These are phyloP conservation scores for Leucocoprinus birnbaumii DNA, from an alignment of 768 basidiomycete species.

Conservation along the genomic window DNA sequence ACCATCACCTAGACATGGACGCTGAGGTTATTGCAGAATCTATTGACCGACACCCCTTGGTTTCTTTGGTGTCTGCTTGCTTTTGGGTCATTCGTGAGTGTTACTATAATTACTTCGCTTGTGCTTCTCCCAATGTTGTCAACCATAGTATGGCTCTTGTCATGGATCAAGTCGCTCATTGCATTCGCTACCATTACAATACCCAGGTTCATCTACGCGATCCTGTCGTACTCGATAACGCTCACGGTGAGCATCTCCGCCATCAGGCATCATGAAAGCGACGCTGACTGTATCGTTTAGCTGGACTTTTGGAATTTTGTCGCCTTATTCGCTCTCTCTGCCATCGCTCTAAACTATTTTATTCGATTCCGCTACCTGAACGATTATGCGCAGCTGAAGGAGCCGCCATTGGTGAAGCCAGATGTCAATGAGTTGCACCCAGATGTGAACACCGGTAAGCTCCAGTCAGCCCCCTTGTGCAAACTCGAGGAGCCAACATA, in stretches of 20 bases:
- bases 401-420: slow-evolving; percentile 77
- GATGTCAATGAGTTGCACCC: slow-evolving; percentile 89
- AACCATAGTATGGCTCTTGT: slow-evolving; percentile 71
- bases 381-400: slow-evolving; percentile 72
- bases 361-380: slow-evolving; percentile 81
- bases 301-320: slow-evolving; percentile 92
- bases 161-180: slow-evolving; percentile 72
- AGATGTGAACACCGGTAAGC: slow-evolving; percentile 71
- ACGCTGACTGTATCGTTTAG: slow-evolving; percentile 32
- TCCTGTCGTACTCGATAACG: slow-evolving; percentile 87
- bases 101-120: neutral
- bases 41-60: slow-evolving; percentile 60
- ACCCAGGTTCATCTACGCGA: slow-evolving; percentile 72
- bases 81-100: slow-evolving; percentile 83
- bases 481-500: neutral
- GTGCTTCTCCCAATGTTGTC: neutral
- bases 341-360: slow-evolving; percentile 75
- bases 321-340: slow-evolving; percentile 65
- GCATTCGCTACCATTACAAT: slow-evolving; percentile 82
- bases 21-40: slow-evolving; percentile 30
- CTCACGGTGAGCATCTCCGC: slow-evolving; percentile 56
- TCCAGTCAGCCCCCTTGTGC: neutral
- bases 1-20: slow-evolving; percentile 27
- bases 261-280: slow-evolving; percentile 2
- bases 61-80: slow-evolving; percentile 74